A percentile compares a stretch with the other conserved stretches of the same genome.
Conservation (phyloP, 1,139 yeast genomes). For the Insectozyma bohioensis region DNA sequence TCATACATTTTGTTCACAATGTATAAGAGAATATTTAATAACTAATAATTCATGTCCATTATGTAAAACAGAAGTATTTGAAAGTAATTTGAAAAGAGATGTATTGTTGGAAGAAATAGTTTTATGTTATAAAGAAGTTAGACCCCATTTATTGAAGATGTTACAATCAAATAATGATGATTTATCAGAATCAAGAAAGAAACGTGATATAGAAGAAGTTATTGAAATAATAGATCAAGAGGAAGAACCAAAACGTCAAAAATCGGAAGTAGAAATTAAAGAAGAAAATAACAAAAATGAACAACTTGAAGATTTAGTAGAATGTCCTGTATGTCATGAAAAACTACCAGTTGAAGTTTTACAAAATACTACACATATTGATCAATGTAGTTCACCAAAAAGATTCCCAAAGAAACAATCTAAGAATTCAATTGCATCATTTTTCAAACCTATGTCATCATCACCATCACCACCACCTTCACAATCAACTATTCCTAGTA, state of each 20-base stretch:
- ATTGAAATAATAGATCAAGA: constrained; percentile 3
- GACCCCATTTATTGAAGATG: constrained; percentile 36
- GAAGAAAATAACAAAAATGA: constrained; percentile 1
- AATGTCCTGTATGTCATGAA: constrained; percentile 72
- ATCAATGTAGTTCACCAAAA: constrained; percentile 54
- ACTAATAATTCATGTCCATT: constrained; percentile 70
- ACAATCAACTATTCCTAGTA: constrained; percentile 4
- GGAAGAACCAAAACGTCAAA: constrained; percentile 1
- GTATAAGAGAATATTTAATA: constrained; percentile 73
- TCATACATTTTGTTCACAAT: constrained; percentile 88
- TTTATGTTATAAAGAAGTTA: constrained; percentile 48
- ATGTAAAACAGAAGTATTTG: constrained; percentile 71
- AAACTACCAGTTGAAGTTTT: constrained; percentile 56
- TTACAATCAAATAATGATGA: constrained; percentile 14
- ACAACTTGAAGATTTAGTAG: constrained; percentile 29
- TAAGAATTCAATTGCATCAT: constrained; percentile 28
- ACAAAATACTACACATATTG: constrained; percentile 67
- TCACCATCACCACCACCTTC: constrained; percentile 8
- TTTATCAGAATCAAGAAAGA: background rate
- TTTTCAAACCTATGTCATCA: constrained; percentile 25
- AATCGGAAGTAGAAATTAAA: background rate
- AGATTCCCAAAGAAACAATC: constrained; percentile 11
- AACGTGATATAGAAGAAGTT: constrained; percentile 2
- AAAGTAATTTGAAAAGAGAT: constrained; percentile 68
- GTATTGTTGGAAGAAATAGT: constrained; percentile 73